Base-by-base conservation (phyloP, 352 stramenopile species). In the Phytophthora pluvialis region DNA sequence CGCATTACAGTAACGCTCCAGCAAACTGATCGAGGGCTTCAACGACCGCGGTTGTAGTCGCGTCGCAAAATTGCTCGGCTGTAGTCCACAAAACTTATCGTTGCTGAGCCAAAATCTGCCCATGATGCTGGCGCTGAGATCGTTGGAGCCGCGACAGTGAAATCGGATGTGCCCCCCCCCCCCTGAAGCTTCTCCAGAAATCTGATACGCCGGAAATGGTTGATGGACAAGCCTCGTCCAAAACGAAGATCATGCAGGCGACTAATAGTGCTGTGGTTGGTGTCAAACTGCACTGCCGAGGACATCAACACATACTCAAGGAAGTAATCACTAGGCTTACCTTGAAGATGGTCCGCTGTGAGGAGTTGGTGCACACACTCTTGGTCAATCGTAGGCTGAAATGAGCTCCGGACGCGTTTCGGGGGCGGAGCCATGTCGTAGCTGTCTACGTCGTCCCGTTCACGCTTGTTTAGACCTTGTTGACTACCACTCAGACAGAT, bases 81-180 rank as follows among this genome's bases (percentile, higher is more conserved):
- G 21, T 16, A 38, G 21, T 56, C 48, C 10, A 56, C 21, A 6
- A 56, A 56, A 36, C 48, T 38, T 28, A 33, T 16, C 10, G 33
- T 56, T 46, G 21, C 8, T 5, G 48, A 46, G 4, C 33, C 35
- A 3, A 56, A 35, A 4, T 56, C 33, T 1, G 21, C 48, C 48
- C 33, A 56, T 0, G 21, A 35, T 15, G 1, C 10, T 0, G 32
- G 47, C 9, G 5, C 31, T 21, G 13, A 18, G 12, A 9, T 4
- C 3, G 1, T 36, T 18, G 21, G 21, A 7, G 35, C 21, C 3
- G 18, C 35, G 1, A 26, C 21, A 4, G 33, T 8, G 15, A 28
- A 46, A 36, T 46, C 33, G 2, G 33, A 28, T 5, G 21, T 56
- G 13, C 5, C 3, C 9, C 11, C 35, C 3, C 33, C 11, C 29